Conservation (phyloP, 2,329 filamentous ascomycete species). For the Tolypocladium inflatum region DNA sequence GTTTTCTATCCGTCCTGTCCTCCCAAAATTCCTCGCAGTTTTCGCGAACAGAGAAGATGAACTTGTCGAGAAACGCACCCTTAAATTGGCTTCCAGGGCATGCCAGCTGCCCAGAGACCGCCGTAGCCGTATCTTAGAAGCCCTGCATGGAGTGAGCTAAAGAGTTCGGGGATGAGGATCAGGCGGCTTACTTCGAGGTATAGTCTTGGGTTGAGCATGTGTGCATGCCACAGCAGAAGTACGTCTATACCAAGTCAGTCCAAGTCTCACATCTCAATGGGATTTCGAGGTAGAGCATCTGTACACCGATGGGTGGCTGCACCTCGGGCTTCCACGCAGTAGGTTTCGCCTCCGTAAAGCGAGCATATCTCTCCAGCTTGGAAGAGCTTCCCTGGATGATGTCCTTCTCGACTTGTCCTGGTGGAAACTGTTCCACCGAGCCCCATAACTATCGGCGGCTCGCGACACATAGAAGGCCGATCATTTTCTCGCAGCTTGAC, state of each 20-base stretch:
- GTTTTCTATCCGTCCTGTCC: slow-evolving; percentile 33
- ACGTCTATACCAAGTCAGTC: slow-evolving; percentile 37
- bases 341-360: not conserved
- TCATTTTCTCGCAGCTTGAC: slow-evolving; percentile 49
- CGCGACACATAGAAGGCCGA: slow-evolving; percentile 57
- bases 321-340: not conserved
- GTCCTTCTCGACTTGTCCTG: slow-evolving; percentile 10
- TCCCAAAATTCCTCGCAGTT: slow-evolving; percentile 34
- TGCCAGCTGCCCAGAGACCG: slow-evolving; percentile 44
- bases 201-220: slow-evolving; percentile 57
- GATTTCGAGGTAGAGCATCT: no score
- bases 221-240: slow-evolving; percentile 64
- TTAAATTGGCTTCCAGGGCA: slow-evolving; percentile 54
- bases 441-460: slow-evolving; percentile 52
- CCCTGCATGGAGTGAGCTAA: not conserved
- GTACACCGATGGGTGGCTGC: not conserved
- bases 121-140: slow-evolving; percentile 36
- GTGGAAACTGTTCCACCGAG: slow-evolving; percentile 39
- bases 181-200: slow-evolving; percentile 55
- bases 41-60: slow-evolving; percentile 39
- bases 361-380: not conserved
- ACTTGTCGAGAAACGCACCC: slow-evolving; percentile 42
- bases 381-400: slow-evolving; percentile 7
- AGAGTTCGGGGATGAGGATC: not conserved
- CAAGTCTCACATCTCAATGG: no score